phyloP scores from a whole-genome alignment of 2,329 filamentous ascomycete genomes.

The Diaporthe citriasiana region DNA sequence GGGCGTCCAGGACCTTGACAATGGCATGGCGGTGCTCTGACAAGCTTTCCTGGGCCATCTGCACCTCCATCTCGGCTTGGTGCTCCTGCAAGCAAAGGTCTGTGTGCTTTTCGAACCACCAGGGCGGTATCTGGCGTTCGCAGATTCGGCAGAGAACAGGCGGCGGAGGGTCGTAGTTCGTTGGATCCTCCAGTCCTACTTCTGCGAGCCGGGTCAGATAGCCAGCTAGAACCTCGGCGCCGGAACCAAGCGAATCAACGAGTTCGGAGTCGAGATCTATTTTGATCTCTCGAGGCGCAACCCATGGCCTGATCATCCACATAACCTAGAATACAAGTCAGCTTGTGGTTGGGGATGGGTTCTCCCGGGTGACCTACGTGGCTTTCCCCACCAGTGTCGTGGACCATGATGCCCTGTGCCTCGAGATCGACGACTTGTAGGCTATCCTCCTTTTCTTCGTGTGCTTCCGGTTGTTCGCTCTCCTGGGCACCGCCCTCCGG shows the following conservation, averaged over 20 bases:
- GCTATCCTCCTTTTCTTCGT: slow-evolving; percentile 52
- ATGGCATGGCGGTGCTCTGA: slow-evolving; percentile 94
- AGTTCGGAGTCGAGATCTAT: slow-evolving; percentile 92
- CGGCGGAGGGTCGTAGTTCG: slow-evolving; percentile 82
- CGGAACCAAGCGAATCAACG: slow-evolving; percentile 93
- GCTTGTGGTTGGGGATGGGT: not conserved
- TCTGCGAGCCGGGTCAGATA: slow-evolving; percentile 94
- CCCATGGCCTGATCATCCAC: slow-evolving; percentile 99
- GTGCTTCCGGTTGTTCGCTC: slow-evolving; percentile 52
- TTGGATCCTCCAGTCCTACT: slow-evolving; percentile 80
- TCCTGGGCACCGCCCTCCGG: slow-evolving; percentile 57
- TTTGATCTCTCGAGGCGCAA: slow-evolving; percentile 89
- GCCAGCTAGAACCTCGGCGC: slow-evolving; percentile 93
- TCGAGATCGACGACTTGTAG: slow-evolving; percentile 82
- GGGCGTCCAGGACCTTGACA: slow-evolving; percentile 92
- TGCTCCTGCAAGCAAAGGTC: slow-evolving; percentile 97
- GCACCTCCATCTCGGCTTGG: slow-evolving; percentile 96
- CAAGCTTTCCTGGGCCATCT: slow-evolving; percentile 92
- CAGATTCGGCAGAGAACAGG: slow-evolving; percentile 96
- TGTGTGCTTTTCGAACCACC: slow-evolving; percentile 99
- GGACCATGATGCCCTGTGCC: slow-evolving; percentile 98
- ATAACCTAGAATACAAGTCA: slow-evolving; percentile 76
- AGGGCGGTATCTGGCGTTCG: slow-evolving; percentile 95
- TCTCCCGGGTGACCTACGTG: slow-evolving; percentile 76
- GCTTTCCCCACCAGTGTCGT: slow-evolving; percentile 90